Evolutionary conservation across 352 stramenopile species (phyloP).

Genomic region (Phytophthora pseudosyringae): DNA sequence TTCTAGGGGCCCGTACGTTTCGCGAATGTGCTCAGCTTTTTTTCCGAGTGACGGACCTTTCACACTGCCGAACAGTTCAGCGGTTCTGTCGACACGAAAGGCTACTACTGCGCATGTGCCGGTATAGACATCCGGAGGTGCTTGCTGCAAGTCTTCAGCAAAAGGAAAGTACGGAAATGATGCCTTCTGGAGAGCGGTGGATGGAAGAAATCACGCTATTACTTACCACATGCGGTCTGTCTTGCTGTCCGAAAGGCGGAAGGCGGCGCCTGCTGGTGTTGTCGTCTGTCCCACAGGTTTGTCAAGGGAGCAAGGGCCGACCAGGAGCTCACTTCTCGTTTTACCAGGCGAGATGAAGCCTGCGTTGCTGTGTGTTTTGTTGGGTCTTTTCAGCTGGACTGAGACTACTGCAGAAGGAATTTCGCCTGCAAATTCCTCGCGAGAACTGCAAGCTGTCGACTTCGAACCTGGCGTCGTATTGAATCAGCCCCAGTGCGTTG

Average conservation of each 20-base stretch:
- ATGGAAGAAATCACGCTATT: not conserved
- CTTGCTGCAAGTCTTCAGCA: not conserved
- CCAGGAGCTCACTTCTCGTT: not conserved
- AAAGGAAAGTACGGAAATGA: not conserved
- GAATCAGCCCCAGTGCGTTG: slow-evolving; percentile 25
- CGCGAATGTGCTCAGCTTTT: no score
- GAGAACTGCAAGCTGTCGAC: slow-evolving; percentile 14
- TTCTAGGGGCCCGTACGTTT: no score
- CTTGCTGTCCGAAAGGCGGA: not conserved
- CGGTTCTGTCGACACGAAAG: no score
- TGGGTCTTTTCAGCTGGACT: not conserved
- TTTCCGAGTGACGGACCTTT: no score
- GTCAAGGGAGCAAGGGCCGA: not conserved
- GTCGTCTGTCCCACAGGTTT: not conserved
- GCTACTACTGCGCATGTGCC: no score
- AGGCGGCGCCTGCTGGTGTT: not conserved
- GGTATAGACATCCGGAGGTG: no score
- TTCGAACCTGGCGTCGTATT: slow-evolving; percentile 26
- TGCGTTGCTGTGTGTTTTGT: not conserved
- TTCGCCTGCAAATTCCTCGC: slow-evolving; percentile 1
- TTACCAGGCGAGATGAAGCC: slow-evolving; percentile 9
- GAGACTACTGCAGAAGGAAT: not conserved
- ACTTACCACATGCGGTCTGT: not conserved
- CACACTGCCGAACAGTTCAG: no score
- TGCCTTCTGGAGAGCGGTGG: not conserved